Evolutionary conservation across 2,329 filamentous ascomycete species (phyloP), one percentile per base, ranked within the genome.

Genomic region (Botrytis hyacinthi): DNA sequence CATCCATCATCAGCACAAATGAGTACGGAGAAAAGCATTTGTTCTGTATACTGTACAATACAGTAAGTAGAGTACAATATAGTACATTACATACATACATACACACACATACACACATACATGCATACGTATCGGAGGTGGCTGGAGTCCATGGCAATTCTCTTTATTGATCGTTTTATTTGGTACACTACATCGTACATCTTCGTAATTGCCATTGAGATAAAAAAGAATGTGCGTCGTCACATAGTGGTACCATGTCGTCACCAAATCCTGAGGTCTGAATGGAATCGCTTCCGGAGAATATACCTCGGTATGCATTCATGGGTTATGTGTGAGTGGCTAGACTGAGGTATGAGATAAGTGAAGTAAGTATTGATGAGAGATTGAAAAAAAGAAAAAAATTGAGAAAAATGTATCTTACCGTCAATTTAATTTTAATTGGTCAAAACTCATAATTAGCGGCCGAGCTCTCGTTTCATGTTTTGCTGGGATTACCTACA

Each of bases 381-480:
- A 37, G 44, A 51, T 18, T 32, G 4, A 20, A 14, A 14, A 65
- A 65, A 48, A 10, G 8, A 63, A 22, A 59, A 59, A 20, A 8
- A 18, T 20, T 42, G 10, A 42, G 42, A 44, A 35, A 26, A 44
- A 29, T 42, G 37, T 10, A 44, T 10, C 20, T 44, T 63, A n/a
- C 10, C n/a, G 35, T 35, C 29, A 37, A 29, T 69, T 57, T 61
- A 35, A 46, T 44, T 40, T 40, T 32, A 22, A 72, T 68, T 72
- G 62, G 42, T 60, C 48, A 48, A 46, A 62, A 48, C 16, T 71
- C 42, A 44, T 32, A 0, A 48, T 44, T 22, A 51, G 29, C 60
- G 63, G 63, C 22, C 63, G 51, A 69, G 63, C n/a, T 72, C 20
- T 60, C 46, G 71, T 72, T 72, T 72, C 71, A 72, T 68, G 32